A percentile compares a stretch with the other conserved stretches of the same genome.
These are phyloP conservation scores for Leucocoprinus birnbaumii DNA, from an alignment of 768 basidiomycete genomes.

Conservation along the genomic window DNA sequence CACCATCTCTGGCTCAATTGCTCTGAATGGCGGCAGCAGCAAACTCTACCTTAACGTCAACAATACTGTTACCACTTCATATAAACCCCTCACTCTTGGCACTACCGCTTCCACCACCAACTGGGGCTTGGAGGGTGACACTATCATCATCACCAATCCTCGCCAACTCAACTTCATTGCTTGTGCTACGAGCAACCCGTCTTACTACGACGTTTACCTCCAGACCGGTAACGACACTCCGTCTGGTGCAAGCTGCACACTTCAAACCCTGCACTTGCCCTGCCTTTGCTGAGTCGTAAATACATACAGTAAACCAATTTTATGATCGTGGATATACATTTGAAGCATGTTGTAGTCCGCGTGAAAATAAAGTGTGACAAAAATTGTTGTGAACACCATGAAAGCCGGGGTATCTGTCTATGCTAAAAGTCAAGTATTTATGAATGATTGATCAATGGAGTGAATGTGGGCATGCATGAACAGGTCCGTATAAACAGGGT, in stretches of 20 bases:
- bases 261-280: conserved; percentile 40
- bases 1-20: conserved; percentile 45
- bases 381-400: too few relatives aligned
- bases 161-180: conserved; percentile 55
- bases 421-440: too few relatives aligned
- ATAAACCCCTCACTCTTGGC: conserved; percentile 44
- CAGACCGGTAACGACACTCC: conserved; percentile 51
- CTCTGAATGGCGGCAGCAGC: conserved; percentile 36
- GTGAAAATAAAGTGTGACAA: too few relatives aligned
- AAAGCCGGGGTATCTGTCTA: too few relatives aligned
- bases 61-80: conserved; percentile 39
- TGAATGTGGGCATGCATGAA: too few relatives aligned
- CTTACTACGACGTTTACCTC: conserved; percentile 44
- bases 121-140: conserved; percentile 59
- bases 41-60: conserved; percentile 48
- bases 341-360: too few relatives aligned
- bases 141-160: conserved; percentile 51
- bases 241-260: conserved; percentile 30
- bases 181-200: conserved; percentile 38
- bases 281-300: conserved; percentile 32
- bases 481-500: too few relatives aligned
- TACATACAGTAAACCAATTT: too few relatives aligned
- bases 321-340: too few relatives aligned
- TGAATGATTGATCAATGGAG: too few relatives aligned
- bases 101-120: conserved; percentile 45